Evolutionary conservation across 441 rosid genomes (phyloP), one percentile per base, ranked within the genome.

Genomic region (Bruguiera hainesii): DNA sequence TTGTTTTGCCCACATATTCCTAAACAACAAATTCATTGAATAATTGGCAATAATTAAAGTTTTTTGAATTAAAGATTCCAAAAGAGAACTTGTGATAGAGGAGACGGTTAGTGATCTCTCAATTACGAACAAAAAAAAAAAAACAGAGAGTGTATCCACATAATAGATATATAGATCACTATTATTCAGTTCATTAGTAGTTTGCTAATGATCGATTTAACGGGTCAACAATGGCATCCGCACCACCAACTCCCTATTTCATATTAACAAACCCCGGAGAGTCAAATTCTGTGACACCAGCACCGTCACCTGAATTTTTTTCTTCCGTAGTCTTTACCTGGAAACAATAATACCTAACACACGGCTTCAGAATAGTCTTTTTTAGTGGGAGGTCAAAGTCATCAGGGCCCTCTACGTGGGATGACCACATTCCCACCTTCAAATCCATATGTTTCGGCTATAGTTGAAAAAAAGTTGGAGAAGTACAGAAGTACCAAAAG

Each of bases 231-330:
- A 1, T 26, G 68, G 56, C 66, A 66, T 72, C 73, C 13, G 30
- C 13, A 50, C 37, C 42, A 78, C 73, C 76, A 69, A 72, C 74
- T 74, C 78, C 71, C 4, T 39, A 1, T 11, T 48, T 28, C 59
- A 46, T 5, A 52, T 25, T 19, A 23, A 62, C 58, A 46, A 39
- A 50, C 55, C 49, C 18, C 39, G 8, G 1, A 13, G 65, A 77
- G 89, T 82, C 86, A 82, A 79, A 77, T 59, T 48, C 49, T 58
- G 20, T 85, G 89, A 85, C 83, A 61, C 73, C 75, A 80, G 73
- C 76, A 33, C 46, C 30, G 28, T 21, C 26, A 56, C 52, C n/a
- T 33, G 5, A 55, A 23, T 55, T 55, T 26, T 26, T 7, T 26
- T 3, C 25, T 55, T 23, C 13, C 5, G 29, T 10, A 3, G 28